Base-by-base conservation (phyloP, 225 moss, liverwort and hornwort genomes). In the Rhytidiadelphus loreus region DNA sequence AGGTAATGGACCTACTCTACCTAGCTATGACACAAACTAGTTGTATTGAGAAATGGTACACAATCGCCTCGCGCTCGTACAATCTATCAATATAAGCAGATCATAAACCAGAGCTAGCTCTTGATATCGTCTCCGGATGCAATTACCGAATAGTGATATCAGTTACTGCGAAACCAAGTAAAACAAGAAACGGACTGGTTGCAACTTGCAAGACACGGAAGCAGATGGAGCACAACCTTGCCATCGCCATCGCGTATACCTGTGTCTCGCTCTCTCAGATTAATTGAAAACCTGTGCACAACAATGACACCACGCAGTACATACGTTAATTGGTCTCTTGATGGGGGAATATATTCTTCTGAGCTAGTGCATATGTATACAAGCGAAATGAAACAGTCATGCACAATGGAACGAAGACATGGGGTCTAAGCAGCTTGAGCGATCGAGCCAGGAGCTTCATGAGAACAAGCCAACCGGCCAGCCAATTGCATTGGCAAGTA, bases 331-430 rank as follows among this genome's bases (percentile, higher is more conserved):
- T n/a, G n/a, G n/a, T n/a, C n/a, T n/a, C n/a, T n/a, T n/a, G n/a
- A n/a, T n/a, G n/a, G n/a, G n/a, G n/a, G n/a, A n/a, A n/a, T n/a
- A n/a, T n/a, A n/a, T n/a, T 44, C 72, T 13, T 13, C 14, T 23
- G 21, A 18, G 4, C 3, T 10, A 4, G 24, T 24, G 3, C 22
- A 58, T 2, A 4, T 13, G 2, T 14, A 12, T 4, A n/a, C 43
- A 43, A 43, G 15, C 41, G 3, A 26, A 70, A 41, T 25, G 70
- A 37, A 70, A 41, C 10, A 24, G 41, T 70, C 43, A 7, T 9
- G 26, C 43, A 43, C 16, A 26, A 43, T 26, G 15, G 28, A 71
- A 26, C 16, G 14, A 8, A 70, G 15, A 25, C 24, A 7, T 5
- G 8, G 8, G 25, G 24, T 41, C 24, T 41, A 24, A 39, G 15